Evolutionary conservation across 306 rosid species (phyloP).

Genomic region (Dryas drummondii): DNA sequence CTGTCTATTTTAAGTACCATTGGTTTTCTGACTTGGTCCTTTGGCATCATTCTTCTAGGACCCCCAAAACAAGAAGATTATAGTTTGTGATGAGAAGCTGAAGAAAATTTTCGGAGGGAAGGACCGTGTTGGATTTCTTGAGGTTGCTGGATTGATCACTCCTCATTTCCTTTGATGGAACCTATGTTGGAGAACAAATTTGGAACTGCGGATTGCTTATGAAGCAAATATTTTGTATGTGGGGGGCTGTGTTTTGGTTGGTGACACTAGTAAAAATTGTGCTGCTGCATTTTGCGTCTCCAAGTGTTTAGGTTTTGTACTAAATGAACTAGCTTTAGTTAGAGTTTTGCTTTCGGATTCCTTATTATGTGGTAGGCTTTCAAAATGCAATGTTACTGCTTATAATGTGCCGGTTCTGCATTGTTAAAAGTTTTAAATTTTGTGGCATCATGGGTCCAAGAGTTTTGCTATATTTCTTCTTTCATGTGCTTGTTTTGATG

Average conservation of each 20-base stretch:
- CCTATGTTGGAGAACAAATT: background rate
- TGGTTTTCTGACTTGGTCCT: constrained; percentile 14
- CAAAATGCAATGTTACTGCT: constrained; percentile 15
- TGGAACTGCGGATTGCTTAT: constrained; percentile 8
- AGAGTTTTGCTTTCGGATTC: constrained; percentile 30
- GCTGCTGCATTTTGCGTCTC: constrained; percentile 28
- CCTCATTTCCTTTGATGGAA: constrained; percentile 72
- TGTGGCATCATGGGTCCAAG: constrained; percentile 10
- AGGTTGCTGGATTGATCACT: constrained; percentile 79
- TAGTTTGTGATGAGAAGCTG: constrained; percentile 84
- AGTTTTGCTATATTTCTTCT: constrained; percentile 11
- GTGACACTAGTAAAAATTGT: constrained; percentile 22
- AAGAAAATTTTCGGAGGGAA: constrained; percentile 76
- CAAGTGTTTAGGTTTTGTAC: constrained; percentile 27
- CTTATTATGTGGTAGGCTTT: constrained; percentile 27
- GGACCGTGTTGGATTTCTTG: constrained; percentile 80
- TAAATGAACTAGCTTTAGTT: constrained; percentile 32
- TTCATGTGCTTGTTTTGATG: background rate
- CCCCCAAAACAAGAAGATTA: constrained; percentile 73
- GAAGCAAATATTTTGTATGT: constrained; percentile 29
- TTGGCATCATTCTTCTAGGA: constrained; percentile 42
- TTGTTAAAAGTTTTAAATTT: constrained; percentile 9
- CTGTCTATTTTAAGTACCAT: background rate
- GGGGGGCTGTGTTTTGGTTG: constrained; percentile 41
- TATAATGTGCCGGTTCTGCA: constrained; percentile 2